Conservation (phyloP, 1,284 basidiomycete genomes). For the Heterobasidion irregulare region DNA sequence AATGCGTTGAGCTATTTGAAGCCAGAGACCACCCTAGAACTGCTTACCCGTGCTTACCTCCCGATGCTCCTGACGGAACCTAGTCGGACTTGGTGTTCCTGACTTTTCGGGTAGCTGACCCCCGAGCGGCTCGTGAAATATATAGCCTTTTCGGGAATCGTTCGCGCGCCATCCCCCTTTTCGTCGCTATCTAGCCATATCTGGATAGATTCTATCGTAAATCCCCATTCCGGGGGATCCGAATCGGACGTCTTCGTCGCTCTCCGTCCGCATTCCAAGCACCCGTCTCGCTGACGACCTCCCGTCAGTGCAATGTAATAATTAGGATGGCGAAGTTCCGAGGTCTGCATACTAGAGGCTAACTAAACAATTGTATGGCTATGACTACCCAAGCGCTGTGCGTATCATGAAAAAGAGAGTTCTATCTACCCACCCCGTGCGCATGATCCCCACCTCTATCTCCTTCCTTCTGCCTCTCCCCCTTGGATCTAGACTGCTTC, state of each 20-base stretch:
- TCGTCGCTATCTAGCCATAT: neutral
- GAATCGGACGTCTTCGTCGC: too few species aligned
- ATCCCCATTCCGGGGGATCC: too few species aligned
- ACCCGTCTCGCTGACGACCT: too few species aligned
- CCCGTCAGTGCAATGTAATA: too few species aligned
- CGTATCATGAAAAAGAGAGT: neutral
- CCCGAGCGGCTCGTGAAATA: neutral
- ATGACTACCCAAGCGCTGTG: neutral
- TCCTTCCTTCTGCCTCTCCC: constrained; percentile 16
- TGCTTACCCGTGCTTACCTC: neutral
- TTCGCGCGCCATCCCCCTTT: neutral
- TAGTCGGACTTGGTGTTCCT: neutral
- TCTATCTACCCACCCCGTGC: neutral
- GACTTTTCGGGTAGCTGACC: neutral
- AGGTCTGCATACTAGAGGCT: neutral
- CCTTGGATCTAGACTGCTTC: constrained; percentile 13
- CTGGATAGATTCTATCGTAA: neutral
- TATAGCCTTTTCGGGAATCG: neutral
- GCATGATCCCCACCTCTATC: constrained; percentile 12
- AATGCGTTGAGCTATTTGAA: neutral
- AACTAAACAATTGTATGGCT: neutral
- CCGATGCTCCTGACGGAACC: neutral
- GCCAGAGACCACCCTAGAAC: too few species aligned
- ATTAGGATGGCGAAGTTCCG: too few species aligned
- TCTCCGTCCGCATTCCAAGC: too few species aligned